A percentile compares a stretch with the other conserved stretches of the same genome.
Evolutionary conservation across 1,284 basidiomycete species (phyloP).

Genomic region (Athelia psychrophila): DNA sequence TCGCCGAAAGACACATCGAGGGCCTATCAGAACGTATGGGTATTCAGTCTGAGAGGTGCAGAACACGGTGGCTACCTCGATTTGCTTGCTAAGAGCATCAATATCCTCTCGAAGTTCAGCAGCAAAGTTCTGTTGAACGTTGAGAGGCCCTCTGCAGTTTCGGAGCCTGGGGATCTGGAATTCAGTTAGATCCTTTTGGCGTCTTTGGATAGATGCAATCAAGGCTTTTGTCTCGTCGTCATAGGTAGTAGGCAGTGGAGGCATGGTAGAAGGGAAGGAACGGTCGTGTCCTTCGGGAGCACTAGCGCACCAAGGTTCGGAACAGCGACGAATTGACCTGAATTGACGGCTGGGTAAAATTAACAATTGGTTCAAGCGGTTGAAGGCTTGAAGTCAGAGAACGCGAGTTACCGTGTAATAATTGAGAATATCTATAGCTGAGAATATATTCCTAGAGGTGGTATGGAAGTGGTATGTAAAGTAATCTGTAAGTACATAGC

Average conservation of each 20-base stretch:
- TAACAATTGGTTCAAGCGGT: no score
- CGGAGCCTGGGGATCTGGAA: constrained; percentile 76
- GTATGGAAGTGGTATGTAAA: no score
- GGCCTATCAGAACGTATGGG: constrained; percentile 38
- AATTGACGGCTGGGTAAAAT: no score
- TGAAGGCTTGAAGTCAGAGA: no score
- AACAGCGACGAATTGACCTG: no score
- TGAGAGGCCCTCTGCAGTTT: constrained; percentile 61
- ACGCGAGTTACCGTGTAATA: no score
- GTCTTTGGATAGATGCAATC: constrained; percentile 51
- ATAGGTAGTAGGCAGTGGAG: constrained; percentile 55
- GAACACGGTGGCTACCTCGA: constrained; percentile 56
- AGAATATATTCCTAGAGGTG: no score
- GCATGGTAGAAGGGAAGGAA: constrained; percentile 41
- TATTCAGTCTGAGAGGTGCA: not conserved
- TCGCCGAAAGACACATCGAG: constrained; percentile 68
- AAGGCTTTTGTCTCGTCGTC: constrained; percentile 47
- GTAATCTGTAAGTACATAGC: no score
- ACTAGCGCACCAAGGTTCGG: no score
- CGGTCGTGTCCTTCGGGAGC: not conserved
- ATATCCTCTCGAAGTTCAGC: constrained; percentile 77
- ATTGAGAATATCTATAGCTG: no score
- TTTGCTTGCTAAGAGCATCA: constrained; percentile 53
- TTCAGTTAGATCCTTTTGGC: constrained; percentile 59
- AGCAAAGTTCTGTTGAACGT: constrained; percentile 68